phyloP scores from a whole-genome alignment of 1,139 yeast species.

The Wickerhamiella pararugosa region DNA sequence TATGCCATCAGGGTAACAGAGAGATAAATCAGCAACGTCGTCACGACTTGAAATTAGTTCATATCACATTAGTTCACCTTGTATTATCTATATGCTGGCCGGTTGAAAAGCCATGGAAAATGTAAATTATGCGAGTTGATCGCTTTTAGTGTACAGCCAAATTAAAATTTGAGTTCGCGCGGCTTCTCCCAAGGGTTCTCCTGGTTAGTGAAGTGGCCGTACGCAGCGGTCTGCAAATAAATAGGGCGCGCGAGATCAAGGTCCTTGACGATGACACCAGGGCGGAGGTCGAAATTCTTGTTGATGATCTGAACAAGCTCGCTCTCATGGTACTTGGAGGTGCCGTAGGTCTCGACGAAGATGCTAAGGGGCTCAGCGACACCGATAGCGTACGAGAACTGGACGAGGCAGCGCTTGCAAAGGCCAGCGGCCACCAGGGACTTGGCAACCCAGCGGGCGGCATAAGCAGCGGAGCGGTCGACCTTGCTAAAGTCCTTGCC shows the following conservation, averaged over 20 bases:
- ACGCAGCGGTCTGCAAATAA: constrained; percentile 96
- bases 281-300: constrained; percentile 96
- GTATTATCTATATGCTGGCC: constrained; percentile 1
- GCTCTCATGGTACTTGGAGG: constrained; percentile 75
- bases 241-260: constrained; percentile 97
- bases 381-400: constrained; percentile 98
- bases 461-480: constrained; percentile 99
- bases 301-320: constrained; percentile 83
- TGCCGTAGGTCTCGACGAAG: constrained; percentile 95
- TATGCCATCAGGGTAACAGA: constrained; percentile 7
- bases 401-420: constrained; percentile 95
- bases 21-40: neutral
- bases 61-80: neutral
- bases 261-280: constrained; percentile 96
- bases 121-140: constrained; percentile 6
- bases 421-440: constrained; percentile 88
- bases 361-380: constrained; percentile 98
- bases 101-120: constrained; percentile 5
- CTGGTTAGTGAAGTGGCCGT: constrained; percentile 99
- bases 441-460: constrained; percentile 99
- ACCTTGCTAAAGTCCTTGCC: constrained; percentile 99
- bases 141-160: neutral
- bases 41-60: neutral
- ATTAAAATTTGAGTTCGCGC: constrained; percentile 64
- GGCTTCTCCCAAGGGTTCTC: constrained; percentile 98